phyloP scores from a whole-genome alignment of 306 rosid genomes.

The Castanospermum australe region DNA sequence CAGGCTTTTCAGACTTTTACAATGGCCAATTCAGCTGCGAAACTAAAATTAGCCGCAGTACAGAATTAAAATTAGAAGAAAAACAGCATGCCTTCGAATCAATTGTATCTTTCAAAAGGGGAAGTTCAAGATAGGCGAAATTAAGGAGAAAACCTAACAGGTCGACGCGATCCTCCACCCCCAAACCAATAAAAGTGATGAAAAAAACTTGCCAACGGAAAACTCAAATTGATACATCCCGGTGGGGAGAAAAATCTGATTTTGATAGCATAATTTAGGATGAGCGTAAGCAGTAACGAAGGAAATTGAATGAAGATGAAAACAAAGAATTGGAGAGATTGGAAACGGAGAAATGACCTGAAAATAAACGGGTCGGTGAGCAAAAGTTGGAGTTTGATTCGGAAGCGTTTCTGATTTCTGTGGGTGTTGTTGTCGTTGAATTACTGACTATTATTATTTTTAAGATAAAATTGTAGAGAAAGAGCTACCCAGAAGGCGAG shows the following conservation, averaged over 20 bases:
- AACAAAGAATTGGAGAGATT: neutral
- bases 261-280: neutral
- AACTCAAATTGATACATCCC: neutral
- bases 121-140: neutral
- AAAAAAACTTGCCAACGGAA: neutral
- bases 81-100: neutral
- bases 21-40: neutral
- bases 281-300: neutral
- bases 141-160: conserved; percentile 18
- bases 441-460: neutral
- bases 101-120: neutral
- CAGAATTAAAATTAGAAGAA: neutral
- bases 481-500: conserved; percentile 16
- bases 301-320: neutral
- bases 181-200: neutral
- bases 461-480: neutral
- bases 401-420: neutral
- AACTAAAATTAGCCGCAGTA: neutral
- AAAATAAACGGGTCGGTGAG: conserved; percentile 11
- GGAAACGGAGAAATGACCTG: conserved; percentile 7
- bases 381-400: conserved; percentile 5
- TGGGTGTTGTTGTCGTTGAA: neutral
- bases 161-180: conserved; percentile 19
- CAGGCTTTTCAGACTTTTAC: neutral
- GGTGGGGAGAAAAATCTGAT: neutral